These are phyloP conservation scores for Lasiodiplodia citricola DNA, from an alignment of 2,329 filamentous ascomycete genomes.

Conservation along the genomic window DNA sequence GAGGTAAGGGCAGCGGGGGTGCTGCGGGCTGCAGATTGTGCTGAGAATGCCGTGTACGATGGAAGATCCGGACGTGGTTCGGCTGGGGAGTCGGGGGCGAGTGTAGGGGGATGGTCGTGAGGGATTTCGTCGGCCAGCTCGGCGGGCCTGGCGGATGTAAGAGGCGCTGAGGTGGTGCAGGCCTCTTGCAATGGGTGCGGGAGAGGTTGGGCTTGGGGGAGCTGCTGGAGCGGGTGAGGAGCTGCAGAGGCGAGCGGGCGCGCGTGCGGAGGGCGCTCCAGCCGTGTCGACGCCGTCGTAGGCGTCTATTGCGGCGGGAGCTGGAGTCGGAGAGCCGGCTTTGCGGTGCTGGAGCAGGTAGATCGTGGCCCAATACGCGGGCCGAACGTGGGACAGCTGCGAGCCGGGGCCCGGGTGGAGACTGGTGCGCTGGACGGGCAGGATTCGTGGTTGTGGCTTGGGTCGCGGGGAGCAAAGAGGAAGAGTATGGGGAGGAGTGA, in stretches of 20 bases:
- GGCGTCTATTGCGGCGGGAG: conserved; percentile 11
- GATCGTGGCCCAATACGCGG: conserved; percentile 20
- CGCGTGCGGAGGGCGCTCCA: neutral
- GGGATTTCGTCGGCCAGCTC: conserved; percentile 71
- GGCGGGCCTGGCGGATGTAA: conserved; percentile 56
- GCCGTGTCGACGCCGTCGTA: neutral
- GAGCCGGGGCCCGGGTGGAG: neutral
- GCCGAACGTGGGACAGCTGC: conserved; percentile 11
- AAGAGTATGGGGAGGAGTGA: conserved; percentile 21
- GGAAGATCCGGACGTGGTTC: conserved; percentile 59
- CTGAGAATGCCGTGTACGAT: conserved; percentile 47
- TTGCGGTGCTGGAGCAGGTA: neutral
- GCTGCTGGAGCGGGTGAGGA: neutral
- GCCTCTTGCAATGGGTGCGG: conserved; percentile 12
- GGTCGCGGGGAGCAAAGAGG: conserved; percentile 10
- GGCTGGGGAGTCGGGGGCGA: conserved; percentile 71
- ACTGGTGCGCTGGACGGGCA: conserved; percentile 8
- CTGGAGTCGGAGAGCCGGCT: conserved; percentile 15
- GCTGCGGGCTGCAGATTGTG: conserved; percentile 36
- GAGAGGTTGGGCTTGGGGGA: neutral
- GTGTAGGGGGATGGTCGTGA: conserved; percentile 62
- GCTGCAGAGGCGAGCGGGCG: conserved; percentile 5
- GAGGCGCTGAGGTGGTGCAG: conserved; percentile 32
- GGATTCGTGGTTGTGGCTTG: conserved; percentile 13
- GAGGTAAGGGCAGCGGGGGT: conserved; percentile 31